phyloP scores from a whole-genome alignment of 352 stramenopile species.

The Plasmopara muralis region DNA sequence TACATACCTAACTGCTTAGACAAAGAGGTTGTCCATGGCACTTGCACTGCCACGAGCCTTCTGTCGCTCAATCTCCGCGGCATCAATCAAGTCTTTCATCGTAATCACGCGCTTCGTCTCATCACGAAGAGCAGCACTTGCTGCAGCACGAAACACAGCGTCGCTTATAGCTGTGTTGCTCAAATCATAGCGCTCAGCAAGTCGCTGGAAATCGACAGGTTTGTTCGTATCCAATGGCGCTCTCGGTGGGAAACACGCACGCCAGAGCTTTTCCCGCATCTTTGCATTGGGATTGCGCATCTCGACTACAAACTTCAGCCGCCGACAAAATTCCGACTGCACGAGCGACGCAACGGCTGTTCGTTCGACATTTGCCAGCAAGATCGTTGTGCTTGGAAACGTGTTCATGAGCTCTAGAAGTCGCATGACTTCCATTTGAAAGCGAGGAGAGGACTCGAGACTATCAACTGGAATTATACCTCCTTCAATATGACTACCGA shows the following conservation, averaged over 20 bases:
- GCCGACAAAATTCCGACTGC: constrained; percentile 63
- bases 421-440: constrained; percentile 67
- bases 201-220: constrained; percentile 56
- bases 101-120: constrained; percentile 56
- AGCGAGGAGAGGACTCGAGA: constrained; percentile 60
- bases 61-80: constrained; percentile 65
- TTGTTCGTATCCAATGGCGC: constrained; percentile 51
- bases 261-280: constrained; percentile 69
- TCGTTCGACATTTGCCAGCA: constrained; percentile 66
- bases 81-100: constrained; percentile 75
- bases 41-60: constrained; percentile 52
- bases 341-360: constrained; percentile 35
- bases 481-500: constrained; percentile 67
- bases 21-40: constrained; percentile 79
- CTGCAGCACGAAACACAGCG: constrained; percentile 74
- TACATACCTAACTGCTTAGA: constrained; percentile 32
- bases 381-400: constrained; percentile 74
- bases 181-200: constrained; percentile 70
- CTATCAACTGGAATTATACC: constrained; percentile 41
- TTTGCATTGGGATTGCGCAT: constrained; percentile 71
- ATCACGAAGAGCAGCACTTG: constrained; percentile 56
- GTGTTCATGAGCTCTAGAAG: constrained; percentile 72
- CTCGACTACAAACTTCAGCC: constrained; percentile 82
- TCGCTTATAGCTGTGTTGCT: constrained; percentile 75
- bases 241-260: constrained; percentile 63